These are phyloP conservation scores for Penicillium sp. DNA, from an alignment of 2,329 filamentous ascomycete species.

Conservation along the genomic window DNA sequence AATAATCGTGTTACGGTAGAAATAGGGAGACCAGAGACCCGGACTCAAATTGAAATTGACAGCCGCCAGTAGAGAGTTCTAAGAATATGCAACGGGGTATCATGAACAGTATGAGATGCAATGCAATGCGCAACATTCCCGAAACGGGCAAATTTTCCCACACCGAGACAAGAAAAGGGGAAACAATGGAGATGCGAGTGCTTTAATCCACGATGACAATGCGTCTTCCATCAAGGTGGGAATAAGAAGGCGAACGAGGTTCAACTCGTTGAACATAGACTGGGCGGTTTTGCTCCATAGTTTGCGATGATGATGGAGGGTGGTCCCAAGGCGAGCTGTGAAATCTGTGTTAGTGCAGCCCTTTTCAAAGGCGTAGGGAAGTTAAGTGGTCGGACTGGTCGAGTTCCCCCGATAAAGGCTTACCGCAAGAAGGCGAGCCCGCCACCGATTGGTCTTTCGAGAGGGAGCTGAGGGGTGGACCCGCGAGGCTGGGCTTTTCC, in stretches of 20 bases:
- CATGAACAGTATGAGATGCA: conserved; percentile 14
- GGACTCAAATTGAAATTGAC: conserved; percentile 1
- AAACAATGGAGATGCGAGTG: background rate
- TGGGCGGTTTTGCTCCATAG: conserved; percentile 24
- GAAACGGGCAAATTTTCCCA: background rate
- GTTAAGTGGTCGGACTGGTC: conserved; percentile 1
- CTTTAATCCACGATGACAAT: conserved; percentile 32
- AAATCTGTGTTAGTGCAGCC: conserved; percentile 7
- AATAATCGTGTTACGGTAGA: conserved; percentile 1
- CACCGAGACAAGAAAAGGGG: background rate
- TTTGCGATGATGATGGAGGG: conserved; percentile 16
- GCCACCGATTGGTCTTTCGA: conserved; percentile 19
- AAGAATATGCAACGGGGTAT: conserved; percentile 25
- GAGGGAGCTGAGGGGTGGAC: conserved; percentile 7
- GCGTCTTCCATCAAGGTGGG: conserved; percentile 22
- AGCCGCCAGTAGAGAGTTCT: conserved; percentile 10
- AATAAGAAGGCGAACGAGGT: conserved; percentile 16
- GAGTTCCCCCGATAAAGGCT: conserved; percentile 11
- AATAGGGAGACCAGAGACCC: background rate
- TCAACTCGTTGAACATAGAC: conserved; percentile 25
- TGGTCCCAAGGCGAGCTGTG: conserved; percentile 15
- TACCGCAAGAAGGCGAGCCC: conserved; percentile 20
- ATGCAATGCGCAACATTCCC: background rate
- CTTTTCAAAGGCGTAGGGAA: background rate
- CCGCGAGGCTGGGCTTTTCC: conserved; percentile 12